Conservation (phyloP, 1,139 yeast species). For the Nadsonia commutata region DNA sequence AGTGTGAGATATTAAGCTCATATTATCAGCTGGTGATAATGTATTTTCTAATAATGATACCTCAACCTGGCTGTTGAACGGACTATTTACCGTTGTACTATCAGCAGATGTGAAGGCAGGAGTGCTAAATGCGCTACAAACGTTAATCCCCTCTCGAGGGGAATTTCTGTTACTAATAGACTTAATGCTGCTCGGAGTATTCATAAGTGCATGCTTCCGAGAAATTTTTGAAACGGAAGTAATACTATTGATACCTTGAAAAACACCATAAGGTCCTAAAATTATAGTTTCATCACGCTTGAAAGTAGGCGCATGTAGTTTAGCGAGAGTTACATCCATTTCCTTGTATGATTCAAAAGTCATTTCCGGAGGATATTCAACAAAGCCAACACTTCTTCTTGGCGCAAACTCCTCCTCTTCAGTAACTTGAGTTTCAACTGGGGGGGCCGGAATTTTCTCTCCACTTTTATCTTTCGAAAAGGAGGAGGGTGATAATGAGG, state of each 20-base stretch:
- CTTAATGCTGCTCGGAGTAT: conserved; percentile 3
- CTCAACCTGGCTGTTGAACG: neutral
- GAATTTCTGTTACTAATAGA: neutral
- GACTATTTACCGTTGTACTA: conserved; percentile 1
- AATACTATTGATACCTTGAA: conserved; percentile 28
- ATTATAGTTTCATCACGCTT: conserved; percentile 35
- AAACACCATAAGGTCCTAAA: conserved; percentile 78
- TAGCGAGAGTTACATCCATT: conserved; percentile 58
- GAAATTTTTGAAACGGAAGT: conserved; percentile 15
- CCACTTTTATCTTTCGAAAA: conserved; percentile 9
- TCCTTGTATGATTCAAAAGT: conserved; percentile 65
- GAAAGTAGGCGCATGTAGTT: conserved; percentile 39
- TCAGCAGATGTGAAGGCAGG: conserved; percentile 2
- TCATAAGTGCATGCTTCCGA: conserved; percentile 5
- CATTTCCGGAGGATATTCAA: conserved; percentile 43
- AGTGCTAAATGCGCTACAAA: conserved; percentile 1
- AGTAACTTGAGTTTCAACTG: conserved; percentile 6
- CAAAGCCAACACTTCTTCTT: conserved; percentile 53
- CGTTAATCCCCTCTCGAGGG: neutral
- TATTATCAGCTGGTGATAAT: neutral
- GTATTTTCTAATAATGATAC: neutral
- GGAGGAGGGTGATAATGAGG: neutral
- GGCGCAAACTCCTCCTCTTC: conserved; percentile 38
- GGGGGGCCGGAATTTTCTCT: conserved; percentile 9
- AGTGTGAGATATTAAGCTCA: neutral